Conservation (phyloP, 1,284 basidiomycete species). For the Sporisorium iseilematis-ciliati region DNA sequence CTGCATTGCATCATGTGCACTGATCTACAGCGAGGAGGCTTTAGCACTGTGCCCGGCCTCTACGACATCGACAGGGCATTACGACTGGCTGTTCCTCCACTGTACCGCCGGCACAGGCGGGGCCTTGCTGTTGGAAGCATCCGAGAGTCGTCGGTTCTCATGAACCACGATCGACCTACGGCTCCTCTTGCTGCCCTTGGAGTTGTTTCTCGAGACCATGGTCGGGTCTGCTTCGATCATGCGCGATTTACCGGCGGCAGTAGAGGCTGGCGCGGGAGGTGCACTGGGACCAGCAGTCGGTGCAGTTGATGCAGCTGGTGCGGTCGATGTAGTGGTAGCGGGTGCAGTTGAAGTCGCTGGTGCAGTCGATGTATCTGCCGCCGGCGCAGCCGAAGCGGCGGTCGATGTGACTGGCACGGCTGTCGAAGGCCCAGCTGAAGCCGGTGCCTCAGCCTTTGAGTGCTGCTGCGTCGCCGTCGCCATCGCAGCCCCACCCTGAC, state of each 20-base stretch:
- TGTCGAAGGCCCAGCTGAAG: neutral
- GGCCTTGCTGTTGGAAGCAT: conserved; percentile 5
- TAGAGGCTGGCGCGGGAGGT: neutral
- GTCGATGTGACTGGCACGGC: neutral
- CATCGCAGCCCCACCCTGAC: neutral
- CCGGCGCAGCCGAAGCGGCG: neutral
- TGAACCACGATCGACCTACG: conserved; percentile 28
- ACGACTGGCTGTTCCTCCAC: conserved; percentile 20
- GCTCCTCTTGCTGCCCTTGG: conserved; percentile 34
- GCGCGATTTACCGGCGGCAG: conserved; percentile 6
- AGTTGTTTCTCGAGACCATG: conserved; percentile 36
- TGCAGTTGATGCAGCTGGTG: neutral
- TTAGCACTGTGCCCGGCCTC: neutral
- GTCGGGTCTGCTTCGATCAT: conserved; percentile 35
- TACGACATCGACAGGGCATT: neutral
- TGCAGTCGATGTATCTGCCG: neutral
- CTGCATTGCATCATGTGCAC: neutral
- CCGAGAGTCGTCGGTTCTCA: conserved; percentile 23
- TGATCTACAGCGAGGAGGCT: neutral
- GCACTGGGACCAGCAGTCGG: conserved; percentile 1
- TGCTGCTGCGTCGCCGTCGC: conserved; percentile 9
- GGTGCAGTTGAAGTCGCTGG: neutral
- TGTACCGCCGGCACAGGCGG: conserved; percentile 43
- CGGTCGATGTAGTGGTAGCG: neutral
- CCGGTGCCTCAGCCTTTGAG: neutral